Conservation (phyloP, 495 filamentous ascomycete genomes). For the Aspergillus asperescens region DNA sequence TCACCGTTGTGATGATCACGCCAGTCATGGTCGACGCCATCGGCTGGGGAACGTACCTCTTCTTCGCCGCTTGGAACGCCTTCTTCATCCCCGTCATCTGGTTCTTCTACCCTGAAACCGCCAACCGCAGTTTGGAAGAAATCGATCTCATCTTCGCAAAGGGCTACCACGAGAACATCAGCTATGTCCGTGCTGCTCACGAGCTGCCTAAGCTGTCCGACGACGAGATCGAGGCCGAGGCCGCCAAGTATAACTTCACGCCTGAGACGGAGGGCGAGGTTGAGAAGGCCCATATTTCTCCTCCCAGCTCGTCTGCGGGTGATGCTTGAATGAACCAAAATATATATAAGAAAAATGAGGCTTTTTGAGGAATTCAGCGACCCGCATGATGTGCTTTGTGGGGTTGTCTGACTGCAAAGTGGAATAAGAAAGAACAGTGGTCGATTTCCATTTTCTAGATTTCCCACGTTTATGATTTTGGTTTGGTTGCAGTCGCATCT, state of each 20-base stretch:
- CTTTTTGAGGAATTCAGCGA: neutral
- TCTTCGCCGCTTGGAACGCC: constrained; percentile 69
- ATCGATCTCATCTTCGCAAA: constrained; percentile 81
- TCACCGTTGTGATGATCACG: constrained; percentile 74
- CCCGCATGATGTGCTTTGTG: neutral
- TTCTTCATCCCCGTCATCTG: constrained; percentile 68
- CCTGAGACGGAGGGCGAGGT: constrained; percentile 18
- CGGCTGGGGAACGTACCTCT: constrained; percentile 71
- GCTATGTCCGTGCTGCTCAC: constrained; percentile 63
- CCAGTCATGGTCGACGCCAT: constrained; percentile 66
- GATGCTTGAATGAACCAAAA: too few species aligned
- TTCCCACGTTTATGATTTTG: too few species aligned
- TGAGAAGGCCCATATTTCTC: constrained; percentile 24
- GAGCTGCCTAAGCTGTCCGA: constrained; percentile 63
- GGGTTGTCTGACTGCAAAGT: too few species aligned
- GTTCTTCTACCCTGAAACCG: constrained; percentile 74
- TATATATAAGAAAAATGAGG: constrained; percentile 1
- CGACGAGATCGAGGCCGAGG: constrained; percentile 59
- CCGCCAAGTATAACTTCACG: constrained; percentile 55
- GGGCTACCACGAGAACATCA: constrained; percentile 67
- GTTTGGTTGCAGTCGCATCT: too few species aligned
- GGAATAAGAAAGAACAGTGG: too few species aligned
- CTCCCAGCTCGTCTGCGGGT: constrained; percentile 15
- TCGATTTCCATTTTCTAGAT: too few species aligned
- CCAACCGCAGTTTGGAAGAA: constrained; percentile 65